Base-by-base conservation (phyloP, 257 asterid genomes). In the Striga asiatica region DNA sequence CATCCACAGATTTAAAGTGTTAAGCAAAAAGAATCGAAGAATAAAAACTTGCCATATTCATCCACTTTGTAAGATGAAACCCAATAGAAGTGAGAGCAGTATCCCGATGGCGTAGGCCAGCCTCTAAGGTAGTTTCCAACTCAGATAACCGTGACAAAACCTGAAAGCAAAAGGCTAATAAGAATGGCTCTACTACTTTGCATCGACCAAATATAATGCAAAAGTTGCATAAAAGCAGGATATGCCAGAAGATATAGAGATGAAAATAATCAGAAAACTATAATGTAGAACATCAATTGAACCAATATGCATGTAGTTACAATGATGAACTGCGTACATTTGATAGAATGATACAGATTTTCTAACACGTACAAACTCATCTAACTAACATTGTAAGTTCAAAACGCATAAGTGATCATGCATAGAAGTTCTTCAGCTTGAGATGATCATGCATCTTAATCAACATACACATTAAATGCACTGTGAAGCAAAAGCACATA, bases 121-220 rank as follows among this genome's bases (percentile, higher is more conserved):
- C 97, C 73, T 85, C 94, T 68, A 92, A 76, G 47, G 99, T 92
- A 58, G 89, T 76, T 62, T 81, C 95, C 62, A 92, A 74, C 71
- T 92, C 99, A 74, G 91, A 83, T 45, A 85, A 71, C 74, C 84
- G 94, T 61, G 91, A 83, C 50, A 81, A 63, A 62, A 92, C 96
- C 97, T 92, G 82, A 20, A 64, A 64, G 68, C 25, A 64, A 56
- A 55, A 68, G 56, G 71, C 48, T 50, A 43, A 19, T 18, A 18
- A 43, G 50, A 10, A 32, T 50, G 49, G 51, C 27, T 21, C 25
- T 43, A 43, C 50, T 35, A 19, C 48, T 41, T 58, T 35, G 64
- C 43, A 55, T 13, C 45, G 42, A 34, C 45, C 18, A 52, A 56
- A 58, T 31, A 22, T 22, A 41, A 23, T 43, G 53, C 38, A 29